Conservation (phyloP, 495 filamentous ascomycete species). For the Penicillium cataractarum region DNA sequence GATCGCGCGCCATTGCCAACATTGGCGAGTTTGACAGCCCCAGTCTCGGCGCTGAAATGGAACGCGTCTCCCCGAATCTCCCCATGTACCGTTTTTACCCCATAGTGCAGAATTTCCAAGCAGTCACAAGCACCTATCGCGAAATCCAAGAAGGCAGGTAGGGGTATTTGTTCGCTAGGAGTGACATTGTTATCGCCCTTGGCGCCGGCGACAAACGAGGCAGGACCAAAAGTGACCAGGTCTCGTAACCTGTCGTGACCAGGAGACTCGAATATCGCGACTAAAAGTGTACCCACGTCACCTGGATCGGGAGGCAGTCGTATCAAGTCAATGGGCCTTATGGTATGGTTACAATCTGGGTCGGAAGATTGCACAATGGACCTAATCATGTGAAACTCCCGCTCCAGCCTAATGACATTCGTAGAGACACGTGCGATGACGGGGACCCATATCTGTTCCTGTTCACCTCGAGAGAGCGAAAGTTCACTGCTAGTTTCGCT, state of each 20-base stretch:
- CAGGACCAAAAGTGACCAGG: slow-evolving; percentile 75
- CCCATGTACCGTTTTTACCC: slow-evolving; percentile 79
- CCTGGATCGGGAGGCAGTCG: slow-evolving; percentile 64
- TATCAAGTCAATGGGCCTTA: slow-evolving; percentile 73
- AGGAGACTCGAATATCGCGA: slow-evolving; percentile 77
- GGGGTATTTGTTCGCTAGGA: slow-evolving; percentile 62
- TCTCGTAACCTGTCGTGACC: slow-evolving; percentile 72
- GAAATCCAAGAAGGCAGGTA: slow-evolving; percentile 81
- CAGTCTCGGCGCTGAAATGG: slow-evolving; percentile 70
- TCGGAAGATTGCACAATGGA: slow-evolving; percentile 71
- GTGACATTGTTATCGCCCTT: slow-evolving; percentile 51
- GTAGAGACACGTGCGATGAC: slow-evolving; percentile 80
- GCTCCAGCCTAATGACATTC: slow-evolving; percentile 78
- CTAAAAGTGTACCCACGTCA: slow-evolving; percentile 66
- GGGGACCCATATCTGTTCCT: slow-evolving; percentile 47
- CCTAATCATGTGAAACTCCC: slow-evolving; percentile 79
- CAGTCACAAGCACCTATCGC: slow-evolving; percentile 85
- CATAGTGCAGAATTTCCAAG: slow-evolving; percentile 83
- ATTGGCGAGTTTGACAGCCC: slow-evolving; percentile 75
- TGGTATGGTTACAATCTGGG: slow-evolving; percentile 72
- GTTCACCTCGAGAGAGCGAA: slow-evolving; percentile 41
- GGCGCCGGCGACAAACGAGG: slow-evolving; percentile 61
- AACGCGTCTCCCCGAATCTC: slow-evolving; percentile 89
- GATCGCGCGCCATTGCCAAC: slow-evolving; percentile 82
- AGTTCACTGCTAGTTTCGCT: slow-evolving; percentile 58